phyloP scores from a whole-genome alignment of 179 eudicot genomes.

The Sideroxylon spinosum region DNA sequence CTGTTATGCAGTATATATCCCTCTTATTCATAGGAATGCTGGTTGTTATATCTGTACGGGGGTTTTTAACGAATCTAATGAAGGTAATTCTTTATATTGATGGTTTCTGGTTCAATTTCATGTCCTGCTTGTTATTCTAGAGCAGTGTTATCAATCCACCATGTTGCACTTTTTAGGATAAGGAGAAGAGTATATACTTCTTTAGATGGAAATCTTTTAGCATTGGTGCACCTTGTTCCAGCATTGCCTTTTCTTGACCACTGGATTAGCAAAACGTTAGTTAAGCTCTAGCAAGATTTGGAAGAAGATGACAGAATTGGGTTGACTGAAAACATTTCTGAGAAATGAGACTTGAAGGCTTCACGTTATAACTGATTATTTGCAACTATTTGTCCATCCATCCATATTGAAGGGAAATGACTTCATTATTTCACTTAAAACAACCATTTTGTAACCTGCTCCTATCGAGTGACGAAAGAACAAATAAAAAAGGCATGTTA shows the following conservation, averaged over 20 bases:
- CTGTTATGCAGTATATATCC: slow-evolving; percentile 77
- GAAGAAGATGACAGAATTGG: neutral
- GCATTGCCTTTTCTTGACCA: neutral
- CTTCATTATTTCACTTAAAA: neutral
- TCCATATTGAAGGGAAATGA: neutral
- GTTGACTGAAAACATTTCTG: neutral
- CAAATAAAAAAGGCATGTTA: neutral
- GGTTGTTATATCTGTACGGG: slow-evolving; percentile 88
- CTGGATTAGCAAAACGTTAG: neutral
- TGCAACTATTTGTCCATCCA: neutral
- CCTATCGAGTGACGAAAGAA: neutral
- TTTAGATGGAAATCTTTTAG: neutral
- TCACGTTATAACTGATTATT: neutral
- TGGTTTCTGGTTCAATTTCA: neutral
- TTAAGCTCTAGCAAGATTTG: slow-evolving; percentile 6
- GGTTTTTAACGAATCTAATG: slow-evolving; percentile 84
- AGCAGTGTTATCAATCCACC: slow-evolving; percentile 8
- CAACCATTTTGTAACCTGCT: neutral
- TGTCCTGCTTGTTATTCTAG: neutral
- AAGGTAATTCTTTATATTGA: slow-evolving; percentile 51
- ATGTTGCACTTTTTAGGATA: neutral
- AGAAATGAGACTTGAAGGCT: neutral
- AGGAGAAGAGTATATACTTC: neutral
- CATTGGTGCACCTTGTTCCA: too few relatives aligned
- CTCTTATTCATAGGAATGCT: slow-evolving; percentile 88